A percentile compares a stretch with the other conserved stretches of the same genome.
phyloP scores from a whole-genome alignment of 2,329 filamentous ascomycete species.

The Anthostomella pinea region DNA sequence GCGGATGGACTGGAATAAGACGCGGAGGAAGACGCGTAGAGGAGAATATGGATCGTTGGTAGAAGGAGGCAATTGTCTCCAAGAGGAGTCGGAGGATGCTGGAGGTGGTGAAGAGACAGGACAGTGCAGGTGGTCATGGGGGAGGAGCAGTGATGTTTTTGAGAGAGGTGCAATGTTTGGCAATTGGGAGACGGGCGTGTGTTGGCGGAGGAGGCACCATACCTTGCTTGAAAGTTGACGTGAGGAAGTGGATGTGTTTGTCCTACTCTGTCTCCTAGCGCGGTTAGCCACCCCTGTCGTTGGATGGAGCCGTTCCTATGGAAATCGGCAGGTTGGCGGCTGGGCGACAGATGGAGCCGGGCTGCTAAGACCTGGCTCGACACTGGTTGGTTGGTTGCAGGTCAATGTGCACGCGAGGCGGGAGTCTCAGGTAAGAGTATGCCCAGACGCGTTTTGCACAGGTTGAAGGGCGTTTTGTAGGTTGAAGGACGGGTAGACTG shows the following conservation, averaged over 20 bases:
- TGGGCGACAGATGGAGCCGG: slow-evolving; percentile 12
- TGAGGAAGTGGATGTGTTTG: slow-evolving; percentile 20
- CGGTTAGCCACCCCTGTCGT: slow-evolving; percentile 19
- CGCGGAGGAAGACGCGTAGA: background rate
- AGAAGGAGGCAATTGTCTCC: too few species aligned
- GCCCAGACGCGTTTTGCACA: too few species aligned
- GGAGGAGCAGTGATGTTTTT: slow-evolving; percentile 26
- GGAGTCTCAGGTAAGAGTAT: too few species aligned
- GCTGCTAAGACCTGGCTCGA: slow-evolving; percentile 5
- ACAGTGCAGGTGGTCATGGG: too few species aligned
- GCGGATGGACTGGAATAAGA: slow-evolving; percentile 3
- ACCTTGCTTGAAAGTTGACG: slow-evolving; percentile 23
- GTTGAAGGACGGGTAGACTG: too few species aligned
- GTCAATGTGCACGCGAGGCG: slow-evolving; percentile 10
- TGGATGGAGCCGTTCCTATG: too few species aligned
- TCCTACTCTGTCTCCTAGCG: slow-evolving; percentile 23
- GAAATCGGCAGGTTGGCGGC: too few species aligned
- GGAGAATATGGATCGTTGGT: background rate
- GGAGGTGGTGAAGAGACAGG: too few species aligned
- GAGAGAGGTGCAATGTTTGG: slow-evolving; percentile 25
- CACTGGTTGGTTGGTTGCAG: slow-evolving; percentile 6
- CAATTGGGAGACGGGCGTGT: slow-evolving; percentile 13
- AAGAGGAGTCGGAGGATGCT: background rate
- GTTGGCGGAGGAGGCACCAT: slow-evolving; percentile 14
- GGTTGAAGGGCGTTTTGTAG: too few species aligned